Evolutionary conservation across 768 basidiomycete genomes (phyloP).

Genomic region (Lentinula raphanica): DNA sequence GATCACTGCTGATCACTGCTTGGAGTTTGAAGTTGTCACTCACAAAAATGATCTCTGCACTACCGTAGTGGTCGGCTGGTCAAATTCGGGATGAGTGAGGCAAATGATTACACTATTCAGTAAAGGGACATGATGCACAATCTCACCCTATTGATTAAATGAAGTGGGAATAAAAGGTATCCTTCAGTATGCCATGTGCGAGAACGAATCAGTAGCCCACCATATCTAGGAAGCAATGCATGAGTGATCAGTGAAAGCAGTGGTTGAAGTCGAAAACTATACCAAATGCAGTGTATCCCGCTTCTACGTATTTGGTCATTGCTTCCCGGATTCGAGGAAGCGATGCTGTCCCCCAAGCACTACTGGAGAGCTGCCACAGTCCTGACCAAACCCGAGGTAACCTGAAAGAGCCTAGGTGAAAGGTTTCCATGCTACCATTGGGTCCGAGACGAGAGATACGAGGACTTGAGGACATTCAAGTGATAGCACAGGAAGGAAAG

Average conservation of each 20-base stretch:
- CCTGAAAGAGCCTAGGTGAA: conserved; percentile 49
- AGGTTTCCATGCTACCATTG: conserved; percentile 36
- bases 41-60: conserved; percentile 78
- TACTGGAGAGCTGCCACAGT: conserved; percentile 83
- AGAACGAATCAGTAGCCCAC: conserved; percentile 32
- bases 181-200: too few relatives aligned
- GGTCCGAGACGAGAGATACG: not conserved
- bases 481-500: not conserved
- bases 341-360: conserved; percentile 78
- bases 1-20: conserved; percentile 5
- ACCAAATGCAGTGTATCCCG: conserved; percentile 66
- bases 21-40: conserved; percentile 22
- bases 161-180: not conserved
- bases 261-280: conserved; percentile 9
- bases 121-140: not conserved
- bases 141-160: not conserved
- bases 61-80: conserved; percentile 82
- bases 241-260: not conserved
- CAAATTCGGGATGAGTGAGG: conserved; percentile 10
- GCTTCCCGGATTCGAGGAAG: conserved; percentile 58
- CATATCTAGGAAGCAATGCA: conserved; percentile 45
- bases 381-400: conserved; percentile 71
- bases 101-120: conserved; percentile 3
- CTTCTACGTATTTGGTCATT: conserved; percentile 59
- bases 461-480: not conserved